Evolutionary conservation across 139 green algal genomes (phyloP), one percentile per base, ranked within the genome.

Genomic region (Haematococcus sp.): DNA sequence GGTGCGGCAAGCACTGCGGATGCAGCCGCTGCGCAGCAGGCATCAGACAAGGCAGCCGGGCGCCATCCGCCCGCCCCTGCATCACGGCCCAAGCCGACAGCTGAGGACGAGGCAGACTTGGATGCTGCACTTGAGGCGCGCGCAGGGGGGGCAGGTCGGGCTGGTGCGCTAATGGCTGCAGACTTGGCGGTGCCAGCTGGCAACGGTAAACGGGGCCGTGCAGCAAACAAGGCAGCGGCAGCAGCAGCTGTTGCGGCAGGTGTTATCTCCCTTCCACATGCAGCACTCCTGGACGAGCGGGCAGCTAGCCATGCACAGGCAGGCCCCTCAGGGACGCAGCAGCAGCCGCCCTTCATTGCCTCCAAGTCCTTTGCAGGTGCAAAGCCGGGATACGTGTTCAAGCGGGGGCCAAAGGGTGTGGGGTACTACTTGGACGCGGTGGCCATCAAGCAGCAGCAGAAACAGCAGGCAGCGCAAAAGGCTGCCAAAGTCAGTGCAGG

Each of bases 371-470:
- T 91, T 63, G 43, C 52, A 11, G 90, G 90, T 2, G 43, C 74
- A 1, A 70, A 70, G 49, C 28, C 44, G 0, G 89, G 88, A 1
- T 92, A 86, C n/a, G 80, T 77, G 1, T 95, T 91, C 73, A 83
- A 86, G 23, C 82, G 76, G 40, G 90, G 87, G 4, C 60, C 70
- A 0, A 58, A 87, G 59, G 90, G 90, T 0, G 2, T 93, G 33
- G 90, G 90, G 2, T 95, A 94, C 67, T 94, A 95, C 71, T 15
- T 59, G 0, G 87, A 91, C 28, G 40, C 28, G 0, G 32, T 32
- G 1, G 52, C 55, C 34, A 51, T 16, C 64, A 33, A 35, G 35
- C 28, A 27, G 70, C 59, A 32, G 25, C 74, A 58, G 44, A 49
- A 7, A 20, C 71, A 27, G 55, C 49, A 22, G 52, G 63, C 27